Conservation (phyloP, 2,329 filamentous ascomycete genomes). For the Fusarium siculi region DNA sequence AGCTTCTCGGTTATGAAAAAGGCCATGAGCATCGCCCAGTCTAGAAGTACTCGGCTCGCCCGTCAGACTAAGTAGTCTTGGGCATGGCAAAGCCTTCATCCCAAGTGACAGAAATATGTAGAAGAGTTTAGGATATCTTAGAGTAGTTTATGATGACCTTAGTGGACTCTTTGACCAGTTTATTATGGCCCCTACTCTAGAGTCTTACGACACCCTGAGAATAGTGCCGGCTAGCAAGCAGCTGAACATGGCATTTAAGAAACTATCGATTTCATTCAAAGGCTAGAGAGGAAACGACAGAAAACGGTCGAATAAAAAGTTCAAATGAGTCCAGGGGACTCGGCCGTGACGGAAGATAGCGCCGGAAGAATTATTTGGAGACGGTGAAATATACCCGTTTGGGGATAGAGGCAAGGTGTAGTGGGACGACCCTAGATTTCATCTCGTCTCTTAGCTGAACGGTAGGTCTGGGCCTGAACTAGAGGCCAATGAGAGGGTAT, state of each 20-base stretch:
- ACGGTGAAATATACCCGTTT: constrained; percentile 8
- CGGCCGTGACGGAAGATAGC: neutral
- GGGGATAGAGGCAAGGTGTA: neutral
- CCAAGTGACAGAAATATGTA: neutral
- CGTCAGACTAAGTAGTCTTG: neutral
- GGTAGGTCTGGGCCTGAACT: neutral
- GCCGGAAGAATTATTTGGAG: constrained; percentile 3
- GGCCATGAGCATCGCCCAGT: neutral
- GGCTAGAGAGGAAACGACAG: neutral
- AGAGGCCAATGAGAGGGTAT: neutral
- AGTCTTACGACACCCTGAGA: neutral
- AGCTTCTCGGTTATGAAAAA: neutral
- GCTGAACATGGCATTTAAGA: neutral
- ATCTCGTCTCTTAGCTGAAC: neutral
- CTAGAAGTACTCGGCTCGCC: constrained; percentile 11
- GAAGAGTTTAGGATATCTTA: neutral
- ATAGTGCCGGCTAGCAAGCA: neutral
- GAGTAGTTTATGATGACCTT: neutral
- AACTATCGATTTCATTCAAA: constrained; percentile 7
- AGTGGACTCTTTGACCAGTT: neutral
- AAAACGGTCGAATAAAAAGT: neutral
- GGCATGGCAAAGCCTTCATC: neutral
- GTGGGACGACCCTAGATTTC: neutral
- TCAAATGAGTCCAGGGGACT: neutral
- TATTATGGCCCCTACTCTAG: neutral